These are phyloP conservation scores for Durio zibethinus DNA, from an alignment of 345 rosid species.

Conservation along the genomic window DNA sequence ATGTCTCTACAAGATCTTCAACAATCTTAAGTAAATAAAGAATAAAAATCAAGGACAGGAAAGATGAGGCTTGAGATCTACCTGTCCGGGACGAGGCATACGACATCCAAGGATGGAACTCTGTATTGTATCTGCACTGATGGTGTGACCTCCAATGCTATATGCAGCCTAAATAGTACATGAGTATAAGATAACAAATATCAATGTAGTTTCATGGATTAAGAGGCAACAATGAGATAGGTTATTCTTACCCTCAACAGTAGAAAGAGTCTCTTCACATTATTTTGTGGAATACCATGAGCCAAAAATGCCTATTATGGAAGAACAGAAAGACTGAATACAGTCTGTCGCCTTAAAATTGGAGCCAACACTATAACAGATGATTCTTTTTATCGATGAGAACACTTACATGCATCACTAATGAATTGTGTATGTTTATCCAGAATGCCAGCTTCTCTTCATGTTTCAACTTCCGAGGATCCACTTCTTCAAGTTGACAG, in stretches of 20 bases:
- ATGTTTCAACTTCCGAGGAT: conserved; percentile 73
- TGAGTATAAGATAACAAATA: conserved; percentile 18
- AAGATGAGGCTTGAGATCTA: conserved; percentile 19
- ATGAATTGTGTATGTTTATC: conserved; percentile 90
- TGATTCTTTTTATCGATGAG: conserved; percentile 9
- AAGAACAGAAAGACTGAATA: conserved; percentile 8
- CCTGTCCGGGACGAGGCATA: conserved; percentile 98
- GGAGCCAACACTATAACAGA: background rate
- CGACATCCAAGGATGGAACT: conserved; percentile 74
- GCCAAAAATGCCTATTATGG: conserved; percentile 71
- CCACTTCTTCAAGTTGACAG: conserved; percentile 65
- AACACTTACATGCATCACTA: conserved; percentile 89
- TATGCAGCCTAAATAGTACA: conserved; percentile 75
- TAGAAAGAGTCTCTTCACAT: conserved; percentile 71
- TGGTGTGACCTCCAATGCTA: conserved; percentile 84
- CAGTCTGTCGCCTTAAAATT: conserved; percentile 1
- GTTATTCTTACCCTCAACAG: conserved; percentile 61
- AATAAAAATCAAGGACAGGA: conserved; percentile 10
- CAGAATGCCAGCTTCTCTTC: conserved; percentile 95
- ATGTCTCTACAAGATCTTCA: background rate
- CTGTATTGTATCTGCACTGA: conserved; percentile 81
- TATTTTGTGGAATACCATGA: conserved; percentile 89
- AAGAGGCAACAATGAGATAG: background rate
- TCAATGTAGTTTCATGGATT: background rate
- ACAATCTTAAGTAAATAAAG: background rate